Conservation (phyloP, 164 flowering plant genomes). For the Magnolia sinica region DNA sequence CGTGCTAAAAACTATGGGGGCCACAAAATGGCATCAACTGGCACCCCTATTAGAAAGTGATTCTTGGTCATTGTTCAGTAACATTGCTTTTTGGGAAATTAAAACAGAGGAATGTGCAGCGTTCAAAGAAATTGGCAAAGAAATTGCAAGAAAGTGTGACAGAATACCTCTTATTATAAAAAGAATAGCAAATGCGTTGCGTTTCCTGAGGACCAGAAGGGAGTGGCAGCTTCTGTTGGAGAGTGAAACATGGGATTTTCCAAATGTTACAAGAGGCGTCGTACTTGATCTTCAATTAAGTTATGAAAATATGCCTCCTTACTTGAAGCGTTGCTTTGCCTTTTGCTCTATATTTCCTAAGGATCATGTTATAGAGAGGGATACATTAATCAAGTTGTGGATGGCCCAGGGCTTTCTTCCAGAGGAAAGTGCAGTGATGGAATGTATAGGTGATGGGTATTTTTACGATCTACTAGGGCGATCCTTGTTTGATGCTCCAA, state of each 20-base stretch:
- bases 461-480: constrained; percentile 7
- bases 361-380: background rate
- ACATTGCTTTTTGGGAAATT: background rate
- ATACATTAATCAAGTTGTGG: constrained; percentile 9
- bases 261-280: background rate
- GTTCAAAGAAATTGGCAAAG: background rate
- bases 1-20: background rate
- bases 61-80: background rate
- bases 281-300: constrained; percentile 7
- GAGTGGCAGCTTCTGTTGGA: constrained; percentile 7
- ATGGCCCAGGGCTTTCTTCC: constrained; percentile 13
- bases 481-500: background rate
- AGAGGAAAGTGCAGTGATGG: background rate
- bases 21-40: background rate
- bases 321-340: constrained; percentile 9
- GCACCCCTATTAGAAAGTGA: background rate
- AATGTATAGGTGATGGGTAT: constrained; percentile 2
- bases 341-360: constrained; percentile 5
- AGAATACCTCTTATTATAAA: constrained; percentile 9
- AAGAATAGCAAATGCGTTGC: constrained; percentile 5
- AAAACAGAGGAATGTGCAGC: background rate
- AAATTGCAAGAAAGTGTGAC: constrained; percentile 6
- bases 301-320: constrained; percentile 5
- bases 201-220: background rate
- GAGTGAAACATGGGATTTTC: constrained; percentile 8